Percentiles rank a stretch among this genome's conserved stretches.
These are phyloP conservation scores for Curvularia sp. DNA, from an alignment of 2,329 filamentous ascomycete species.

Conservation along the genomic window DNA sequence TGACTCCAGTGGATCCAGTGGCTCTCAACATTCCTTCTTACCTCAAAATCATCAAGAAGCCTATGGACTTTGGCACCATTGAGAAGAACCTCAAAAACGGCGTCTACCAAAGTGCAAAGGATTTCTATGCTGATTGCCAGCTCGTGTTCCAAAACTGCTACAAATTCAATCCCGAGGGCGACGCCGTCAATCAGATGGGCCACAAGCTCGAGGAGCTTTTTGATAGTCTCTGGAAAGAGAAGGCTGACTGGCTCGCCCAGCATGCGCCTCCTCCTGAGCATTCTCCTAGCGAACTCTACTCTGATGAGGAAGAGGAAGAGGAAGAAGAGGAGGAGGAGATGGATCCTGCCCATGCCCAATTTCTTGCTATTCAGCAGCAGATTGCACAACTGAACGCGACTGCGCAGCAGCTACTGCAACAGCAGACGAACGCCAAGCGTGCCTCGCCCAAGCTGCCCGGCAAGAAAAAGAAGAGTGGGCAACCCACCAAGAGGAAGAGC, in stretches of 20 bases:
- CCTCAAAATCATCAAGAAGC: slow-evolving; percentile 91
- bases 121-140: slow-evolving; percentile 83
- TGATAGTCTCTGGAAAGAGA: slow-evolving; percentile 75
- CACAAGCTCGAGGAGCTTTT: slow-evolving; percentile 78
- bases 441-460: slow-evolving; percentile 57
- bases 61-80: slow-evolving; percentile 93
- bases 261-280: slow-evolving; percentile 72
- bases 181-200: slow-evolving; percentile 75
- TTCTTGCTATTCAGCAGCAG: slow-evolving; percentile 65
- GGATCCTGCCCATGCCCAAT: slow-evolving; percentile 53
- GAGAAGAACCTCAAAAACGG: slow-evolving; percentile 73
- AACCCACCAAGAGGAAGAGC: slow-evolving; percentile 37
- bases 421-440: slow-evolving; percentile 58
- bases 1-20: slow-evolving; percentile 87
- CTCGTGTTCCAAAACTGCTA: slow-evolving; percentile 90
- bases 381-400: slow-evolving; percentile 72
- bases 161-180: slow-evolving; percentile 84
- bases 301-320: slow-evolving; percentile 72
- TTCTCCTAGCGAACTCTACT: slow-evolving; percentile 61
- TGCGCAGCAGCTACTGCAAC: slow-evolving; percentile 61
- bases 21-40: slow-evolving; percentile 93
- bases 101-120: slow-evolving; percentile 80
- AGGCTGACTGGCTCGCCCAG: slow-evolving; percentile 79
- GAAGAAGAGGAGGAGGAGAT: slow-evolving; percentile 68
- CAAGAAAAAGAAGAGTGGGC: slow-evolving; percentile 55